These are phyloP conservation scores for Saccharum spontaneum DNA, from an alignment of 176 grass and related monocot genomes.

Conservation along the genomic window DNA sequence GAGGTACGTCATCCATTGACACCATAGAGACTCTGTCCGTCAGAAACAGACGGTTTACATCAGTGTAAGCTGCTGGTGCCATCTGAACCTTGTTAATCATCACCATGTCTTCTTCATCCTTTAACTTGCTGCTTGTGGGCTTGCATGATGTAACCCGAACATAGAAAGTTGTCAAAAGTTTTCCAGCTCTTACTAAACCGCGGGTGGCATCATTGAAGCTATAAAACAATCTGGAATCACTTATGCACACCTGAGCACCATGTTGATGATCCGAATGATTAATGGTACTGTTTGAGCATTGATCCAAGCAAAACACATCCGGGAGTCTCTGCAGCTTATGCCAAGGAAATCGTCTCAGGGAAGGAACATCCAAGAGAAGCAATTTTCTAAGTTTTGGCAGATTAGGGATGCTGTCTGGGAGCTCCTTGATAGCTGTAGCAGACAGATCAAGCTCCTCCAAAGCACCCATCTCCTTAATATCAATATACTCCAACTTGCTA, in stretches of 20 bases:
- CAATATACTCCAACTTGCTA: too few relatives aligned
- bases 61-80: background rate
- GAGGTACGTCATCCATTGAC: background rate
- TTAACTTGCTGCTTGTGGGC: background rate
- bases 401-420: background rate
- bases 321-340: background rate
- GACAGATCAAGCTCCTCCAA: constrained; percentile 24
- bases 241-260: background rate
- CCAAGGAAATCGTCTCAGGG: constrained; percentile 29
- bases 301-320: constrained; percentile 8
- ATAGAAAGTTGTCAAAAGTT: background rate
- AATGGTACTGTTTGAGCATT: background rate
- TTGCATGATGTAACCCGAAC: background rate
- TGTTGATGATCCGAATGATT: background rate
- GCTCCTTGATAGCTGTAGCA: background rate
- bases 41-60: accelerated
- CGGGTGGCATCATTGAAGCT: accelerated
- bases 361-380: background rate
- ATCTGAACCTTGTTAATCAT: too few relatives aligned
- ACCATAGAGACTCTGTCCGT: background rate
- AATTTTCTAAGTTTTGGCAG: background rate
- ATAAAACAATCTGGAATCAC: background rate
- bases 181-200: accelerated
- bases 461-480: background rate
- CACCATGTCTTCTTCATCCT: too few relatives aligned